These are phyloP conservation scores for Eustoma russellianum DNA, from an alignment of 257 asterid genomes.

Conservation along the genomic window DNA sequence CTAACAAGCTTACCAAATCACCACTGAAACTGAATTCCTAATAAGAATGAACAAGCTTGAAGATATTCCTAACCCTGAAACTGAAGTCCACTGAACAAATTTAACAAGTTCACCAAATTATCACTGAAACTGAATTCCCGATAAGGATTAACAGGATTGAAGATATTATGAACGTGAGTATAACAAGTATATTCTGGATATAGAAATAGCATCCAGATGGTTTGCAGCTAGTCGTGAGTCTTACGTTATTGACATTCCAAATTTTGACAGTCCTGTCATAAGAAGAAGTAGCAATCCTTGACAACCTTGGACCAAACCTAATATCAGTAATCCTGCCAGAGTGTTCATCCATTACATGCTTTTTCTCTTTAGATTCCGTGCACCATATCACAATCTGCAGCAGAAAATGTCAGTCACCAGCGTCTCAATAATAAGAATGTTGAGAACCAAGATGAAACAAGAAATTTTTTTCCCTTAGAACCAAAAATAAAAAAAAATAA, in stretches of 20 bases:
- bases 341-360: conserved; percentile 16
- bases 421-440: too few species aligned
- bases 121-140: neutral
- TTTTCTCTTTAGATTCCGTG: conserved; percentile 18
- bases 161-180: too few species aligned
- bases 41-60: neutral
- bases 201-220: too few species aligned
- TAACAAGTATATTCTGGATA: too few species aligned
- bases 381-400: conserved; percentile 23
- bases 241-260: conserved; percentile 26
- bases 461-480: neutral
- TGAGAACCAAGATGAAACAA: neutral
- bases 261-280: conserved; percentile 26
- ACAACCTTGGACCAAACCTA: conserved; percentile 24
- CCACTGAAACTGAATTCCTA: neutral
- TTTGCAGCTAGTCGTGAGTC: neutral
- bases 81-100: too few species aligned
- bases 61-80: too few species aligned
- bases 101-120: neutral
- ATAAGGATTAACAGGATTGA: too few species aligned
- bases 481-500: neutral
- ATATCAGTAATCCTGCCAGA: conserved; percentile 24
- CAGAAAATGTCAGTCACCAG: neutral
- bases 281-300: conserved; percentile 25
- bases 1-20: too few species aligned